phyloP scores from a whole-genome alignment of 2,329 filamentous ascomycete genomes.

The Metarhizium sp. region DNA sequence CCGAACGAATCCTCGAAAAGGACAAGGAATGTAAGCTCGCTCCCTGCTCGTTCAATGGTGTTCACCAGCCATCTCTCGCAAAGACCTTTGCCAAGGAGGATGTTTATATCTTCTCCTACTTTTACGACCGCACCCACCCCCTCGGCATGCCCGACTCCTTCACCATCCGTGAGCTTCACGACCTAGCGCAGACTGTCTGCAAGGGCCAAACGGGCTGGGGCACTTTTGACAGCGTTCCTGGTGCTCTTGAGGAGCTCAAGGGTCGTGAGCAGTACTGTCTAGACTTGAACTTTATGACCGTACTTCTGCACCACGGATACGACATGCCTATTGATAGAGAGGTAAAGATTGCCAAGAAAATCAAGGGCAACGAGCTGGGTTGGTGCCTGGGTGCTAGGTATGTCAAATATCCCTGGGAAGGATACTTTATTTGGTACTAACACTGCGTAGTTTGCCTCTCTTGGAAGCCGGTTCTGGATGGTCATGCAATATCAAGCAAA shows the following conservation, averaged over 20 bases:
- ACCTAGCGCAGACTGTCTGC: conserved; percentile 78
- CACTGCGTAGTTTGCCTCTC: conserved; percentile 60
- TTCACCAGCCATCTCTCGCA: conserved; percentile 83
- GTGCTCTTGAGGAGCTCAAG: conserved; percentile 69
- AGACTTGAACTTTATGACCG: conserved; percentile 94
- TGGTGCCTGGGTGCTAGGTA: conserved; percentile 97
- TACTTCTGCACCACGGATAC: conserved; percentile 86
- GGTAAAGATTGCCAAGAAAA: conserved; percentile 98
- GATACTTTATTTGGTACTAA: conserved; percentile 9
- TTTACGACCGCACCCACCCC: conserved; percentile 88
- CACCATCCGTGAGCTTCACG: conserved; percentile 80
- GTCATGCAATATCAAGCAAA: conserved; percentile 76
- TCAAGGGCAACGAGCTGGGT: conserved; percentile 90
- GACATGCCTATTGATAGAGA: conserved; percentile 96
- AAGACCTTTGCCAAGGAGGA: conserved; percentile 91
- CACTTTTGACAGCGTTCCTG: conserved; percentile 65
- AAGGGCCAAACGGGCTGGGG: conserved; percentile 69
- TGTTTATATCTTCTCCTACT: conserved; percentile 95
- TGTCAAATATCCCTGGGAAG: conserved; percentile 20
- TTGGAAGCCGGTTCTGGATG: conserved; percentile 76
- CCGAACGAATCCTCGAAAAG: conserved; percentile 87
- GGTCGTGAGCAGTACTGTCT: conserved; percentile 86
- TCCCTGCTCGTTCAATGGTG: conserved; percentile 97
- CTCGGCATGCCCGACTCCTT: conserved; percentile 98
- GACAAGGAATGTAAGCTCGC: conserved; percentile 70